phyloP scores from a whole-genome alignment of 345 rosid genomes.

The Raphanus raphanistrum region DNA sequence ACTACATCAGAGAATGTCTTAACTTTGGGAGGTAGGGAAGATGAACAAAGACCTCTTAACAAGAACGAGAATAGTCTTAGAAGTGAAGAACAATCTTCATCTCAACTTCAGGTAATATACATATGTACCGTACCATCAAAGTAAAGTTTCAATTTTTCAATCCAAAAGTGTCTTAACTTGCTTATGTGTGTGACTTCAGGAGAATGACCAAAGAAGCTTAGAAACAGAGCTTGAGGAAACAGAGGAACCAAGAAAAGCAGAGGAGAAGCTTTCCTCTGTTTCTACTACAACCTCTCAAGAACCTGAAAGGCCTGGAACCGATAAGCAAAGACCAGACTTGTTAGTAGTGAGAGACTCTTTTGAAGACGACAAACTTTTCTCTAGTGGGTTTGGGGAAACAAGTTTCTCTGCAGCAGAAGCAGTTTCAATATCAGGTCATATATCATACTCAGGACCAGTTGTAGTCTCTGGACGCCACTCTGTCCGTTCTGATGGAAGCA shows the following conservation, averaged over 20 bases:
- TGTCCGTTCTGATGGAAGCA: constrained; percentile 85
- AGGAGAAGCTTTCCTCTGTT: constrained; percentile 27
- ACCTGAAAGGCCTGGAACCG: constrained; percentile 24
- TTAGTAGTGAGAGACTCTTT: constrained; percentile 24
- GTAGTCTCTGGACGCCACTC: constrained; percentile 72
- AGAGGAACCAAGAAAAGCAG: constrained; percentile 10
- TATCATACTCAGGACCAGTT: constrained; percentile 66
- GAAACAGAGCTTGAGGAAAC: neutral
- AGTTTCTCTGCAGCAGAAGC: constrained; percentile 74
- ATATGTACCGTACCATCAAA: too few relatives aligned
- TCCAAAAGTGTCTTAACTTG: constrained; percentile 9
- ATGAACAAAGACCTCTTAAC: constrained; percentile 21
- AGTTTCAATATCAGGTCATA: constrained; percentile 54
- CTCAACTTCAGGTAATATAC: constrained; percentile 27
- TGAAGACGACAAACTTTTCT: constrained; percentile 29
- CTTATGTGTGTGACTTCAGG: constrained; percentile 23
- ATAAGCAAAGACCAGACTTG: neutral
- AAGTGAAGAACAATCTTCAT: constrained; percentile 31
- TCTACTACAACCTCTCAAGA: constrained; percentile 22
- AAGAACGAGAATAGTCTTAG: constrained; percentile 13
- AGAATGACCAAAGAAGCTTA: neutral
- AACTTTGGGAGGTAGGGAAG: constrained; percentile 47
- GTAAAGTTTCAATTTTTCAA: neutral
- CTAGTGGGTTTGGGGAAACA: constrained; percentile 54
- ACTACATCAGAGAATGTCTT: constrained; percentile 17